Conservation (phyloP, 208 protist species). For the Leishmania aethiopica region DNA sequence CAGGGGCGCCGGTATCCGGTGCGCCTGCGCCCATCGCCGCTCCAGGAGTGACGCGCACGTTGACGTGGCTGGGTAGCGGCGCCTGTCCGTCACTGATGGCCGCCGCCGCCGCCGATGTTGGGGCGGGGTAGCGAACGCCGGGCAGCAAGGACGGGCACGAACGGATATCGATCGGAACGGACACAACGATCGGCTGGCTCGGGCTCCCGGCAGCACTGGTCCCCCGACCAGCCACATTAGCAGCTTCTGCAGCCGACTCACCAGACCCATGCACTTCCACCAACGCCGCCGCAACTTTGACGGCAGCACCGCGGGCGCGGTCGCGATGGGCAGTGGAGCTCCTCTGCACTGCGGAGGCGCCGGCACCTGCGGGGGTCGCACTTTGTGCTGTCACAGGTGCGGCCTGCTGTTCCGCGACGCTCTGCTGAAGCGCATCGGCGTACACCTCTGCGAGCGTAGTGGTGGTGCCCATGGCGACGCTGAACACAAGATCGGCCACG, state of each 20-base stretch:
- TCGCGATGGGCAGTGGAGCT: not conserved
- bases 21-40: not conserved
- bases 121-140: constrained; percentile 28
- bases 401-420: not conserved
- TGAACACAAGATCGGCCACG: constrained; percentile 68
- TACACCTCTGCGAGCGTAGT: constrained; percentile 51
- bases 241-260: not conserved
- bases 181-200: not conserved
- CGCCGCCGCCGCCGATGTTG: constrained; percentile 18
- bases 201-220: not conserved
- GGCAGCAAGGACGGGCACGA: constrained; percentile 19
- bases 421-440: constrained; percentile 31
- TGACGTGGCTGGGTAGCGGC: constrained; percentile 18
- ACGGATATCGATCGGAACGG: constrained; percentile 23
- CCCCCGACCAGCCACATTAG: not conserved
- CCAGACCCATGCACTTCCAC: not conserved
- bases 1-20: not conserved
- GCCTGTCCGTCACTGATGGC: constrained; percentile 30
- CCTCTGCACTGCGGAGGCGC: not conserved
- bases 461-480: constrained; percentile 48
- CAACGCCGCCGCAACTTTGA: not conserved
- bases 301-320: not conserved
- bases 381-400: not conserved
- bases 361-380: not conserved
- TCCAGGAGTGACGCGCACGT: constrained; percentile 6